These are phyloP conservation scores for Favolaschia claudopus DNA, from an alignment of 768 basidiomycete genomes.

Conservation along the genomic window DNA sequence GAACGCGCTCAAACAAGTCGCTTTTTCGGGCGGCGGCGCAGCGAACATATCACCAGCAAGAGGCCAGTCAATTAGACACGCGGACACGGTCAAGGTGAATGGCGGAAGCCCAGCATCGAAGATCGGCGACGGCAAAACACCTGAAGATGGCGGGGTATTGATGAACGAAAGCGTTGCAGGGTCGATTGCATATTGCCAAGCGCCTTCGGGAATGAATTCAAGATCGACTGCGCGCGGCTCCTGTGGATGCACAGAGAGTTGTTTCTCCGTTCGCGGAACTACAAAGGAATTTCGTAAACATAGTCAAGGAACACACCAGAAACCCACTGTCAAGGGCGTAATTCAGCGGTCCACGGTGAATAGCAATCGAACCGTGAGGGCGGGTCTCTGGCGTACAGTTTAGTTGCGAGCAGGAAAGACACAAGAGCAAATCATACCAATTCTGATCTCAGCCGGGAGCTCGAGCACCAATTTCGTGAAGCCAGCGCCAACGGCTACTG, in stretches of 20 bases:
- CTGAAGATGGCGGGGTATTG: slow-evolving; percentile 40
- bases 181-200: slow-evolving; percentile 66
- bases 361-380: slow-evolving; percentile 58
- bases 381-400: slow-evolving; percentile 46
- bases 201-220: slow-evolving; percentile 53
- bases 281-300: background rate
- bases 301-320: background rate
- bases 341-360: slow-evolving; percentile 62
- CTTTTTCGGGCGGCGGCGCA: slow-evolving; percentile 51
- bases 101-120: slow-evolving; percentile 59
- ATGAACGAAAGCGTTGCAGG: slow-evolving; percentile 50
- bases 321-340: slow-evolving; percentile 61
- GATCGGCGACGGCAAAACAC: slow-evolving; percentile 50
- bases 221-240: slow-evolving; percentile 57
- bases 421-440: slow-evolving; percentile 38
- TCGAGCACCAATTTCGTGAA: slow-evolving; percentile 53
- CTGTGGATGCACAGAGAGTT: slow-evolving; percentile 50
- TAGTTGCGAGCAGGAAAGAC: no score
- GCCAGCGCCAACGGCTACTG: slow-evolving; percentile 47
- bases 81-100: slow-evolving; percentile 53
- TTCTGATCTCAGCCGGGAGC: slow-evolving; percentile 55
- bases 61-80: slow-evolving; percentile 59
- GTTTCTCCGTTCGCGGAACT: slow-evolving; percentile 45
- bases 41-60: slow-evolving; percentile 58
- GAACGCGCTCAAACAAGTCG: slow-evolving; percentile 49